Evolutionary conservation across 768 basidiomycete genomes (phyloP), one percentile per base, ranked within the genome.

Genomic region (Scleroderma citrinum): DNA sequence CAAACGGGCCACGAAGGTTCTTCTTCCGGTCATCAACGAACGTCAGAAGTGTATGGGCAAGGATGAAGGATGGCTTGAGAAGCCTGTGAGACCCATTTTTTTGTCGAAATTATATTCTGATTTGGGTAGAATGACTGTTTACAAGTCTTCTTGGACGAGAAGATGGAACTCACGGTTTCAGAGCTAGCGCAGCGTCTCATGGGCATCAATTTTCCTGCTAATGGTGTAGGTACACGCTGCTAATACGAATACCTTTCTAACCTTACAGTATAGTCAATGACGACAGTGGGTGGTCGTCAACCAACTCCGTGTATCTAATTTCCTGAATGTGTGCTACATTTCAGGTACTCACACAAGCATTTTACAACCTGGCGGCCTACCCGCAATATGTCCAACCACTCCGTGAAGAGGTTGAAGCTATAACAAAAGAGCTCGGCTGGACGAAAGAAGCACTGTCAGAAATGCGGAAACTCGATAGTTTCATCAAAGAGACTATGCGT

Each of bases 381-480:
- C 70, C 73, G 5, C 54, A 69, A 45, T 71, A 62, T 40, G 47
- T 65, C 3, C 55, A 57, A 19, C 61, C 67, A 1, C 58, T 76
- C 3, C 67, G 74, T 0, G 61, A 69, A 37, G 75, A 76, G 49
- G 59, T 71, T 7, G 69, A 71, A 29, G 35, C 41, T 1, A 56
- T 66, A 14, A 31, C 69, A 12, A 26, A 37, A 2, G 32, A 58
- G 10, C 59, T 70, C 0, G 69, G 59, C 17, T 71, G 65, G 61
- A 55, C 55, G 1, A 67, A 64, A 44, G 44, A 31, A 0, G 55
- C 58, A 5, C 20, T 71, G 23, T 53, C 36, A 16, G 61, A 64
- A 32, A 62, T 70, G 61, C 64, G 54, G 55, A 69, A 68, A 50
- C 37, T 73, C 7, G 72, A 75, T 44, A 74, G 69, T 49, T 73